Base-by-base conservation (phyloP, 306 rosid genomes). In the Mucuna pruriens region DNA sequence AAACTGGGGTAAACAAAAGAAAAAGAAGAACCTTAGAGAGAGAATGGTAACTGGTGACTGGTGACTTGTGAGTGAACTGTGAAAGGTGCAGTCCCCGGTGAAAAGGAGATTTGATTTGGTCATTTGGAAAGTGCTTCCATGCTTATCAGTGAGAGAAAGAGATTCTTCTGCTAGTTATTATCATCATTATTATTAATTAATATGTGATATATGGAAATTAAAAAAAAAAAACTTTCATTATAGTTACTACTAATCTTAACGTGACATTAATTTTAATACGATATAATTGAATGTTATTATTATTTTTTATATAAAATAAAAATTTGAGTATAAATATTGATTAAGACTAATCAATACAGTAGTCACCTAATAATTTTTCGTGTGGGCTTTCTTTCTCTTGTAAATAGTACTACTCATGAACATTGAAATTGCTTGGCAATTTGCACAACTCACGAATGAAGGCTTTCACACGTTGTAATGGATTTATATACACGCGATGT, bases 111-210 rank as follows among this genome's bases (percentile, higher is more conserved):
- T 44, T 25, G 38, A n/a, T 26, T 44, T 36, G 26, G 60, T 75
- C 58, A 73, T 8, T 78, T 33, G 62, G 54, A 33, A 75, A 71
- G 31, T 80, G 71, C 67, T 73, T 62, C 45, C 86, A 49, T 26
- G 48, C 48, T 34, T n/a, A 64, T 36, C 26, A 38, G n/a, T 19
- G 51, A 66, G 51, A 19, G 15, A 66, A 17, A 17, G n/a, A 38
- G 25, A 38, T 66, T 66, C 72, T 66, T 12, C 42, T 29, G 0
- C 40, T 8, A 20, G 5, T 33, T 31, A 63, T 31, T 33, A 33
- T 31, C 4, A 33, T 64, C 5, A 64, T 61, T n/a, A 63, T 31
- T 25, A 58, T 9, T 58, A 22, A 57, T 10, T 9, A 19, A 1
- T 48, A 16, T 29, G 31, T 29, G 3, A 29, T 29, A 2, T 1